Base-by-base conservation (phyloP, 257 asterid species). In the Solanum rostratum region DNA sequence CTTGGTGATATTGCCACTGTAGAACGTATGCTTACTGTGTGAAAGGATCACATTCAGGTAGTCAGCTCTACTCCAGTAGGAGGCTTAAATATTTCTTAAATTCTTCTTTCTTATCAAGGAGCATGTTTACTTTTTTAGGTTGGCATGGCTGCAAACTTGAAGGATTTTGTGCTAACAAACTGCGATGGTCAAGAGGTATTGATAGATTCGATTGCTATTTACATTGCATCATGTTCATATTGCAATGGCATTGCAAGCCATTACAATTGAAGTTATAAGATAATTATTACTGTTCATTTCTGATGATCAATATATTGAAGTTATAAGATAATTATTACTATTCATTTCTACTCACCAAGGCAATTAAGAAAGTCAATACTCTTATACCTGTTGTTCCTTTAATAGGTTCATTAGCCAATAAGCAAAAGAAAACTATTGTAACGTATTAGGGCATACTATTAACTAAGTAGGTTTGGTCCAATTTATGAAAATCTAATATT, bases 21-120 rank as follows among this genome's bases (percentile, higher is more conserved):
- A 10, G 92, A 90, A 87, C 92, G 70, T 84, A 88, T 91, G 93
- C 97, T 93, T 83, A 91, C 93, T 79, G 90, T 92, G 68, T 89
- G 91, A 22, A 93, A 90, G 92, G 99, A 96, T 92, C 97, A 93
- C 88, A 96, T 96, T 86, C 98, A 92, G 98, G 99, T 96, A 82
- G 37, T 57, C 46, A 16, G n/a, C 52, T 43, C 16, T 65, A 74
- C 41, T 78, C 46, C 82, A 78, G 63, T 78, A 50, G 49, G 46
- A 50, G 50, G 24, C 50, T 63, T 29, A 39, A 55, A 41, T 57
- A 16, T 71, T 41, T 71, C 53, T 39, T 11, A 24, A 18, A 29
- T 10, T 55, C 39, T 73, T 84, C 49, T 57, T 55, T 80, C 45
- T 84, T 65, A 53, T 68, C 83, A 55, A 83, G n/a, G 80, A 52